Evolutionary conservation across 805 yeast species (phyloP).

Genomic region (Saturnispora serradocipensis): DNA sequence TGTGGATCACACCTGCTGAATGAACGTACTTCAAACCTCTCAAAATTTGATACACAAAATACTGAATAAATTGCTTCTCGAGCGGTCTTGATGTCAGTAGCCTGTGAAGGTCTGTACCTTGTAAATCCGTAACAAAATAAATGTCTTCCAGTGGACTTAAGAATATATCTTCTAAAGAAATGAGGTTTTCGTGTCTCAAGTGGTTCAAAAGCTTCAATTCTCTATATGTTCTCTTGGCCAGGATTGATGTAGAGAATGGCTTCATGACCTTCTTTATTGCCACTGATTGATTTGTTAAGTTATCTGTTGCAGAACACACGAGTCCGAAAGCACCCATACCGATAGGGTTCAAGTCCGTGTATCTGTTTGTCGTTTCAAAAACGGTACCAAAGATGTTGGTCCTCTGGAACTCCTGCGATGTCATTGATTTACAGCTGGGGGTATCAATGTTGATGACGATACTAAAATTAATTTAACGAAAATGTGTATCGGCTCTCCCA

Average conservation of each 20-base stretch:
- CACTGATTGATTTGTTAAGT: constrained; percentile 81
- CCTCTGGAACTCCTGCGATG: constrained; percentile 40
- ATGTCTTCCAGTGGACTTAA: constrained; percentile 93
- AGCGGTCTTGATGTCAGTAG: constrained; percentile 86
- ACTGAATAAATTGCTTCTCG: constrained; percentile 93
- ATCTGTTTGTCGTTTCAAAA: constrained; percentile 84
- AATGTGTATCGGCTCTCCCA: background rate
- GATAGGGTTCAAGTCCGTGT: constrained; percentile 89
- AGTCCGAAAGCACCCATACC: constrained; percentile 99
- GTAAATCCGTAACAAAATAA: constrained; percentile 90
- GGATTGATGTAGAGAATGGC: constrained; percentile 88
- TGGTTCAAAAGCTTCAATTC: constrained; percentile 91
- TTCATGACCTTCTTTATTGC: constrained; percentile 98
- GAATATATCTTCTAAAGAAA: constrained; percentile 87
- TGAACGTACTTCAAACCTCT: constrained; percentile 93
- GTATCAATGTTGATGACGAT: background rate
- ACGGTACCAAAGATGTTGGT: constrained; percentile 94
- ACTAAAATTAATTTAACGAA: background rate
- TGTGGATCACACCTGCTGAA: constrained; percentile 89
- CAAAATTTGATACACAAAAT: constrained; percentile 88
- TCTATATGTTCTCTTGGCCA: constrained; percentile 94
- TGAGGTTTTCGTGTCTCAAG: constrained; percentile 87
- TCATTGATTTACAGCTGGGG: constrained; percentile 13
- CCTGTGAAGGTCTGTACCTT: constrained; percentile 93
- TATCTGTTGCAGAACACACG: constrained; percentile 93